These are phyloP conservation scores for Mycena rosella DNA, from an alignment of 768 basidiomycete species.

Conservation along the genomic window DNA sequence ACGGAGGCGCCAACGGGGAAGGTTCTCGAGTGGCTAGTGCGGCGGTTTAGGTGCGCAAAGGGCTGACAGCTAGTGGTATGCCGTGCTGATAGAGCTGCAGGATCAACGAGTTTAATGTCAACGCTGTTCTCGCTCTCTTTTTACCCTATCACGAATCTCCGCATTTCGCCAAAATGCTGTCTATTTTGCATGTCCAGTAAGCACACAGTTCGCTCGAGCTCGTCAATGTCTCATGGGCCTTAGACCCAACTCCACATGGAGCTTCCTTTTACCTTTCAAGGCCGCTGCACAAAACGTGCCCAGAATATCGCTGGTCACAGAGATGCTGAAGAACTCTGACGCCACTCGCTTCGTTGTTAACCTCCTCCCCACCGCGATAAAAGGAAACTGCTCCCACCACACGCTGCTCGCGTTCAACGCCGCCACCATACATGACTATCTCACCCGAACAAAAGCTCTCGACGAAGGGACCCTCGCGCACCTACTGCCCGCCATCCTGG, in stretches of 20 bases:
- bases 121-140: conserved; percentile 82
- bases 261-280: conserved; percentile 81
- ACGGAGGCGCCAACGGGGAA: conserved; percentile 86
- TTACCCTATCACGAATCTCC: conserved; percentile 96
- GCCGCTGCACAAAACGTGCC: conserved; percentile 82
- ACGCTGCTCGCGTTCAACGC: conserved; percentile 87
- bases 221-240: conserved; percentile 10
- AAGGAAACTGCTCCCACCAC: conserved; percentile 68
- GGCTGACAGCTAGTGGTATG: background rate
- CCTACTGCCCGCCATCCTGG: conserved; percentile 73
- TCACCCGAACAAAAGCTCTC: conserved; percentile 67
- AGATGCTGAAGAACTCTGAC: conserved; percentile 80
- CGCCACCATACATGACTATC: conserved; percentile 82
- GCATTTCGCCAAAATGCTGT: conserved; percentile 93
- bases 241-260: conserved; percentile 74
- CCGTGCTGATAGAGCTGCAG: conserved; percentile 54
- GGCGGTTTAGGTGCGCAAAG: conserved; percentile 83
- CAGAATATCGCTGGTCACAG: conserved; percentile 77
- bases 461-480: conserved; percentile 78
- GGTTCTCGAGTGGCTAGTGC: conserved; percentile 94
- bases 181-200: conserved; percentile 84
- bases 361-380: conserved; percentile 72
- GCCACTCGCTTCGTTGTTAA: conserved; percentile 78
- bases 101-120: conserved; percentile 93
- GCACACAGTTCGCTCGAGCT: background rate